Evolutionary conservation across 306 rosid genomes (phyloP).

Genomic region (Astragalus glycyphyllos): DNA sequence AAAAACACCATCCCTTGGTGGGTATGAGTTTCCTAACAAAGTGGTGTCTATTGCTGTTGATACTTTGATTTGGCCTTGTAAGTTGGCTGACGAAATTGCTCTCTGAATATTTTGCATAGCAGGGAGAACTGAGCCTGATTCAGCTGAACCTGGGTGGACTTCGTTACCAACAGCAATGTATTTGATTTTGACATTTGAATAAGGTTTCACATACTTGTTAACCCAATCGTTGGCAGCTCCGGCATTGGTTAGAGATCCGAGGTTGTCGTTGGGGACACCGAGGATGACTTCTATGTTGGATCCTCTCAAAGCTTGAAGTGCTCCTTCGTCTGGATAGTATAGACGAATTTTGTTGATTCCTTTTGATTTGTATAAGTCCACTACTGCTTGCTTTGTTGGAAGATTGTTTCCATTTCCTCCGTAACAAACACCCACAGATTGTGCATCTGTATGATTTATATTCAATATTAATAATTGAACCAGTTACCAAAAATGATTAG

Average conservation of each 20-base stretch:
- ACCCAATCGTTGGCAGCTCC: conserved; percentile 54
- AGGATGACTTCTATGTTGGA: conserved; percentile 57
- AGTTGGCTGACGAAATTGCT: conserved; percentile 48
- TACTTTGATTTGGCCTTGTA: conserved; percentile 62
- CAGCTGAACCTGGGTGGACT: conserved; percentile 32
- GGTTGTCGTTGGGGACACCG: conserved; percentile 38
- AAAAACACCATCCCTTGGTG: conserved; percentile 53
- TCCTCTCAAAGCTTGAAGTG: conserved; percentile 56
- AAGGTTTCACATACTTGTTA: conserved; percentile 35
- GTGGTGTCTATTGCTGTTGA: conserved; percentile 55
- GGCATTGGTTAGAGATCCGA: conserved; percentile 43
- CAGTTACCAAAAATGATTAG: not conserved
- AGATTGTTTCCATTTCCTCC: conserved; percentile 47
- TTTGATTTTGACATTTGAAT: conserved; percentile 46
- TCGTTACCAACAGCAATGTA: conserved; percentile 64
- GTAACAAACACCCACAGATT: conserved; percentile 61
- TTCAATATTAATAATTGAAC: not conserved
- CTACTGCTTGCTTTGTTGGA: conserved; percentile 49
- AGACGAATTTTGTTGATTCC: conserved; percentile 50
- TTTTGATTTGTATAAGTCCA: conserved; percentile 44
- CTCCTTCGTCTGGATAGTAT: conserved; percentile 47
- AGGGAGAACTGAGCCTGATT: conserved; percentile 36
- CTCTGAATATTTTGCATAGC: conserved; percentile 50
- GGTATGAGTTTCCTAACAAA: conserved; percentile 44
- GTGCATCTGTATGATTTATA: conserved; percentile 46